These are phyloP conservation scores for Phialophora macrospora DNA, from an alignment of 2,329 filamentous ascomycete genomes.

Conservation along the genomic window DNA sequence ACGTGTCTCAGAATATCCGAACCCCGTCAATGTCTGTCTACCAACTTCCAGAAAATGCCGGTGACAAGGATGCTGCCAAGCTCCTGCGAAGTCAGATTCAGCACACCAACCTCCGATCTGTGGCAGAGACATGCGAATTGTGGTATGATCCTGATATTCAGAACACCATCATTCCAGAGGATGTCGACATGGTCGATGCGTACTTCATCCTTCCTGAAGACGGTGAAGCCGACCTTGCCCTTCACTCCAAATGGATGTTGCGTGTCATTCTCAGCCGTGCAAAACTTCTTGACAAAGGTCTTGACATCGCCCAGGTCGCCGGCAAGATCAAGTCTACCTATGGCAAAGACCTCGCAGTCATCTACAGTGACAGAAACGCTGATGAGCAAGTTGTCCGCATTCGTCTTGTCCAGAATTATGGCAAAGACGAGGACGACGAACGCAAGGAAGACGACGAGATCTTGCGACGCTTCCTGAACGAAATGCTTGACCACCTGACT, in stretches of 20 bases:
- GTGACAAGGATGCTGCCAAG: constrained; percentile 80
- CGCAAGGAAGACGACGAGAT: constrained; percentile 86
- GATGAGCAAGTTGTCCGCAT: constrained; percentile 94
- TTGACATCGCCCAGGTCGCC: constrained; percentile 90
- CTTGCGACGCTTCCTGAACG: constrained; percentile 87
- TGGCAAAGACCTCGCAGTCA: constrained; percentile 80
- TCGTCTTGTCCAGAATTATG: constrained; percentile 72
- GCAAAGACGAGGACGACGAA: constrained; percentile 74
- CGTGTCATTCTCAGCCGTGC: constrained; percentile 91
- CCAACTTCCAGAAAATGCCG: constrained; percentile 65
- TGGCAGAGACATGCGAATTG: constrained; percentile 90
- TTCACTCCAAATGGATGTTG: constrained; percentile 91
- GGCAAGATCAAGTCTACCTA: constrained; percentile 88
- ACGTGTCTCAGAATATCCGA: constrained; percentile 97
- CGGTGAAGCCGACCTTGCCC: constrained; percentile 64
- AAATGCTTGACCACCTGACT: constrained; percentile 87
- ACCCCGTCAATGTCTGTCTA: constrained; percentile 97
- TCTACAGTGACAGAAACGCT: constrained; percentile 98
- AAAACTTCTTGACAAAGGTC: constrained; percentile 91
- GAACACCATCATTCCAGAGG: constrained; percentile 81
- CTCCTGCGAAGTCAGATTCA: constrained; percentile 85
- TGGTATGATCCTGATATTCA: constrained; percentile 95
- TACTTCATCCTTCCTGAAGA: constrained; percentile 95
- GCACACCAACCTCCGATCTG: constrained; percentile 89
- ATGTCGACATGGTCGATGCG: constrained; percentile 92